phyloP scores from a whole-genome alignment of 2,329 filamentous ascomycete species.

The Parasarocladium wereldwijsianum region DNA sequence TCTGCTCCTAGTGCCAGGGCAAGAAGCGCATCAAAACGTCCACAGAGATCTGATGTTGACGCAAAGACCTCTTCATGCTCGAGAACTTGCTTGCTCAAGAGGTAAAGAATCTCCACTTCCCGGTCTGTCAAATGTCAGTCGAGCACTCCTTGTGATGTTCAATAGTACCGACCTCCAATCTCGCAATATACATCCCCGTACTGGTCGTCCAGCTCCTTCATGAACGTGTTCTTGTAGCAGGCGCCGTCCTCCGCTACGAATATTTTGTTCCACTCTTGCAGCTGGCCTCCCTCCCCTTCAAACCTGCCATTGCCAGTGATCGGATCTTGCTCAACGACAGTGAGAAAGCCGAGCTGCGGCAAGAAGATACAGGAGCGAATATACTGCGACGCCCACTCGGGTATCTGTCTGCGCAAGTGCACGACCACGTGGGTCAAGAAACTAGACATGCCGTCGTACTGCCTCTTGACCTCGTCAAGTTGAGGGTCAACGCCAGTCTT shows the following conservation, averaged over 20 bases:
- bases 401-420: conserved; percentile 47
- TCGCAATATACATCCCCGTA: conserved; percentile 75
- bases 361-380: conserved; percentile 73
- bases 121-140: conserved; percentile 39
- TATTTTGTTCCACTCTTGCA: conserved; percentile 59
- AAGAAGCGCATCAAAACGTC: conserved; percentile 74
- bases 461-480: conserved; percentile 64
- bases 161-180: conserved; percentile 52
- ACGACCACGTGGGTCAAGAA: conserved; percentile 55
- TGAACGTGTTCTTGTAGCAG: conserved; percentile 78
- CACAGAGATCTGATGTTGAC: conserved; percentile 62
- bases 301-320: conserved; percentile 45
- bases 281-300: conserved; percentile 39
- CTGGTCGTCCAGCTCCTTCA: conserved; percentile 65
- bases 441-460: conserved; percentile 62
- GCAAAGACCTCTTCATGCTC: conserved; percentile 52
- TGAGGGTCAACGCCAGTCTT: conserved; percentile 54
- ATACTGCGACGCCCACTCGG: conserved; percentile 37
- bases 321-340: conserved; percentile 44
- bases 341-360: conserved; percentile 82
- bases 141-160: background rate
- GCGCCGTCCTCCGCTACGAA: conserved; percentile 57
- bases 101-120: conserved; percentile 79
- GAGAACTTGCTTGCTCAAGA: conserved; percentile 56
- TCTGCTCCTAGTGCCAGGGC: conserved; percentile 66